Base-by-base conservation (phyloP, 768 basidiomycete genomes). In the Lepiota brunneoincarnata region DNA sequence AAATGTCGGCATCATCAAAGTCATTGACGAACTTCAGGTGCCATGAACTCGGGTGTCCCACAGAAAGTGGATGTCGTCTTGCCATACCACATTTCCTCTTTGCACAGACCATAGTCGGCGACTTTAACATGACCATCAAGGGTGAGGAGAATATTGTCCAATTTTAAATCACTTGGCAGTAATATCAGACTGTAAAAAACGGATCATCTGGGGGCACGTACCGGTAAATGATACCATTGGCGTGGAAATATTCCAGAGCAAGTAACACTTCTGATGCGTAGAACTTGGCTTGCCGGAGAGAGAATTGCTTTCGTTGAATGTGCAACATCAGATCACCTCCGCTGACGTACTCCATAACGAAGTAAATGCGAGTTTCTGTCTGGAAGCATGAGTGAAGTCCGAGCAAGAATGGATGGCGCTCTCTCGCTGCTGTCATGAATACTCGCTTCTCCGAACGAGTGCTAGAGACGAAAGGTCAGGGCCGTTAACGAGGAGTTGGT, bases 21-120 rank as follows among this genome's bases (percentile, higher is more conserved):
- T 4, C n/a, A 11, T 21, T 10, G 34, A 58, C 78, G 37, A 56
- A 95, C 96, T 81, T 99, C 97, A 2, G 97, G 97, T 18, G 97
- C 97, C 97, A 99, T 98, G 71, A 98, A 98, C 69, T 99, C 97
- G 0, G 97, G 97, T 15, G 97, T 99, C 49, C 97, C 97, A 72
- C 97, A 99, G 74, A 99, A 99, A 2, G 97, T 99, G 69, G 92
- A 93, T 2, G 97, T 99, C 18, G 95, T 98, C 63, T 87, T 84
- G 14, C 94, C 94, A 60, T 80, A 84, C 91, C 92, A 95, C 96
- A 99, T 98, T 17, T 98, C 93, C 67, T 98, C 97, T 69, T 99
- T 99, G 73, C 97, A 99, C 41, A 99, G 77, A 71, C 97, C 97
- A 69, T 98, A 99, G 76, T 98, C 97, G 49, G 94, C 97, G 12